A percentile compares a stretch with the other conserved stretches of the same genome.
Evolutionary conservation across 2,329 filamentous ascomycete genomes (phyloP).

Genomic region (Epichloe glyceriae): DNA sequence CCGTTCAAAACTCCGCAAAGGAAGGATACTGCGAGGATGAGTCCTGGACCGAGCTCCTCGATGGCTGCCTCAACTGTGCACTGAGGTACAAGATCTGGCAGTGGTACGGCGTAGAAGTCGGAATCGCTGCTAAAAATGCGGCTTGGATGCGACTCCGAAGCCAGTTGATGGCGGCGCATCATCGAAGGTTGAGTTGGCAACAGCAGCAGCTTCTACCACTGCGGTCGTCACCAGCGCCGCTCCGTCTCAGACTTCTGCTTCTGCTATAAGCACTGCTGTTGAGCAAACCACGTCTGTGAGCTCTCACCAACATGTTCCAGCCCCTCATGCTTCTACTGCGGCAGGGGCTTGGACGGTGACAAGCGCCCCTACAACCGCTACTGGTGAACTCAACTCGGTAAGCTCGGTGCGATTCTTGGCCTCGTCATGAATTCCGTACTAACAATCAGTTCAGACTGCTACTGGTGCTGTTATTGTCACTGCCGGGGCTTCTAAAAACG

Average conservation of each 20-base stretch:
- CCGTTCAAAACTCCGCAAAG: constrained; percentile 14
- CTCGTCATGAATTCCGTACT: not conserved
- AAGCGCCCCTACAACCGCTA: not conserved
- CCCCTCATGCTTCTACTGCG: not conserved
- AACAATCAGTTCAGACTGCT: not conserved
- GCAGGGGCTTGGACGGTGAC: not conserved
- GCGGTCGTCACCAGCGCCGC: constrained; percentile 1
- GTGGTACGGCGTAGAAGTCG: constrained; percentile 26
- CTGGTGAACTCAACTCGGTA: not conserved
- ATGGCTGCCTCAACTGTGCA: constrained; percentile 32
- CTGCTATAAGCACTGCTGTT: not conserved
- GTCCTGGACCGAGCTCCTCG: constrained; percentile 27
- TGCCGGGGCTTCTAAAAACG: constrained; percentile 4
- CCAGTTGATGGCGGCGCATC: constrained; percentile 6
- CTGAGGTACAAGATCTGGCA: constrained; percentile 29
- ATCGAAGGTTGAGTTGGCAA: constrained; percentile 5
- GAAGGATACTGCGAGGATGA: constrained; percentile 20
- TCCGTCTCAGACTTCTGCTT: not conserved
- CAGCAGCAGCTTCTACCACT: constrained; percentile 5
- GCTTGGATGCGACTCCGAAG: constrained; percentile 12
- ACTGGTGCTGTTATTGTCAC: constrained; percentile 1
- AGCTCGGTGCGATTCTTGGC: not conserved
- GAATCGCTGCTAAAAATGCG: constrained; percentile 23
- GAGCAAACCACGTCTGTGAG: not conserved
- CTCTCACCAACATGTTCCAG: not conserved